Evolutionary conservation across 208 protist genomes (phyloP).

Genomic region (Naegleria fowleri): DNA sequence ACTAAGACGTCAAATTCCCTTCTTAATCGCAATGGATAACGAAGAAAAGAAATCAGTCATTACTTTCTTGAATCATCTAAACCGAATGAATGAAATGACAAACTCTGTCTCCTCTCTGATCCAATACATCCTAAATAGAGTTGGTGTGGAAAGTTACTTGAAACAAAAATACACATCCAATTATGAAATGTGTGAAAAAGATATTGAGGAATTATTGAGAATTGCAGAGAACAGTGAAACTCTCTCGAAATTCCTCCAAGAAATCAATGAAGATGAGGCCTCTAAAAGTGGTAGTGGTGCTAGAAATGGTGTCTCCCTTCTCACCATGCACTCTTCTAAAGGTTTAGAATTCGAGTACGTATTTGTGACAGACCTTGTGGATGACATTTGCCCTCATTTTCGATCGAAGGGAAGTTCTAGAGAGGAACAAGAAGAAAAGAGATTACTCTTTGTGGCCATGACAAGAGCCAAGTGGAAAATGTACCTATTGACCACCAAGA

Average conservation of each 20-base stretch:
- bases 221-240: neutral
- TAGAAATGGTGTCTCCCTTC: neutral
- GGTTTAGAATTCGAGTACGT: neutral
- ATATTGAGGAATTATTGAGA: neutral
- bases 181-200: neutral
- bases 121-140: neutral
- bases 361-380: neutral
- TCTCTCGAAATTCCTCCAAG: neutral
- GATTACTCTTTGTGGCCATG: slow-evolving; percentile 16
- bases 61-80: neutral
- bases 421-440: neutral
- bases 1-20: neutral
- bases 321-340: neutral
- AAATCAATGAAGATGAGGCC: neutral
- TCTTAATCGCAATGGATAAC: neutral
- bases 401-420: neutral
- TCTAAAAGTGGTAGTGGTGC: neutral
- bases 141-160: neutral
- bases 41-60: neutral
- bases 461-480: neutral
- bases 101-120: neutral
- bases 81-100: neutral
- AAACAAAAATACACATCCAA: neutral
- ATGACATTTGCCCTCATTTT: neutral
- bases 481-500: neutral